Base-by-base conservation (phyloP, 192 early-diverging fungal genomes). In the Backusella sp. region DNA sequence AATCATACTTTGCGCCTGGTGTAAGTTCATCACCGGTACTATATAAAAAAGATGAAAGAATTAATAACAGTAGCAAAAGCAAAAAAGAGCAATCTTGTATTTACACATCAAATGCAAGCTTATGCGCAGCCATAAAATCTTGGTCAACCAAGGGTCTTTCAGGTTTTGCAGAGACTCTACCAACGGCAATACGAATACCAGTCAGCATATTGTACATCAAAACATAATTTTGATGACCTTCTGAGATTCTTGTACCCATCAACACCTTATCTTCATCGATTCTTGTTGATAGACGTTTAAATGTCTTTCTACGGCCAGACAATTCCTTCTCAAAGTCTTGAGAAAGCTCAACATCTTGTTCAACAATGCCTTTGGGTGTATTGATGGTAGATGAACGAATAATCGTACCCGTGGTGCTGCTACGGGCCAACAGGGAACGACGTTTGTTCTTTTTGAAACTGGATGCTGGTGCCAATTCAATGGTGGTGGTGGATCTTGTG, bases 171-270 rank as follows among this genome's bases (percentile, higher is more conserved):
- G 90, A 90, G 76, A 93, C 95, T 53, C 97, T 89, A 37, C 93
- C 93, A 19, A 95, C 93, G 15, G 93, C 91, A 21, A 97, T 91
- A 30, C 97, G 88, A 75, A 98, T 97, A 17, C 97, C 96, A 2
- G 95, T 98, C 49, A 98, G 84, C 97, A 98, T 98, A 77, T 97
- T 96, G 84, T 96, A 97, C 96, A 98, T 98, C 26, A 97, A 85
- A 70, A 95, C 89, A 79, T 96, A 98, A 83, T 98, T 97, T 15
- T 89, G 91, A 79, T 98, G 97, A 30, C 92, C 95, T 49, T 96
- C 94, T 17, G 92, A 91, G 53, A 98, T 96, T 44, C 91, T 90
- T 0, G 95, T 97, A 26, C 95, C 97, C 23, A 93, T 85, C 37
- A 88, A 41, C 11, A 83, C 81, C 19, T 80, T 73, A 44, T 88